Base-by-base conservation (phyloP, 1,284 basidiomycete species). In the Marasmius fiardii region DNA sequence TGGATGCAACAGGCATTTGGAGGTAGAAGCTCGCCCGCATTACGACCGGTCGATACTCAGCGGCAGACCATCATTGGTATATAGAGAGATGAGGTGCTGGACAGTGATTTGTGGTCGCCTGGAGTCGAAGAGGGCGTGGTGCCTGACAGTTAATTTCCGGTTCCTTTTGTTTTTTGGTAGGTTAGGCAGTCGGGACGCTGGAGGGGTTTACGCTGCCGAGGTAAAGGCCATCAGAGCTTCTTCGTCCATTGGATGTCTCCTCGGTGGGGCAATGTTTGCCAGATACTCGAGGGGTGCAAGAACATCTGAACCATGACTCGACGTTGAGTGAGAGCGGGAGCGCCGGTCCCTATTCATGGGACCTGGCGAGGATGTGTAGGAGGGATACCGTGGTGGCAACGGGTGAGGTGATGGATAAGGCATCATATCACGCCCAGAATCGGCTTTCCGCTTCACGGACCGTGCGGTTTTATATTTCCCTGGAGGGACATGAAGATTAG, bases 381-480 rank as follows among this genome's bases (percentile, higher is more conserved):
- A 49, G 12, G 47, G 47, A 49, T 49, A 49, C 12, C 28, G 28
- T 31, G 28, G 28, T 31, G 14, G 20, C 41, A 51, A 34, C 39
- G 20, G 21, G 31, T 54, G 34, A 6, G 41, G 28, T 50, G 43
- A 51, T 49, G 28, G 28, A 26, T 12, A 51, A 43, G 18, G 53
- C 56, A 28, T 51, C 58, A 53, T 61, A 52, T 31, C 41, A 59
- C 58, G 37, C 52, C 54, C 58, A 60, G 44, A 66, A 64, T 21
- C 70, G 69, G 69, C 65, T 56, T 68, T 67, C 53, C 71, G 70
- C 59, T 77, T 77, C 16, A 70, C 69, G 43, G 71, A 68, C 47
- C 88, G 82, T 8, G 88, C 87, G 60, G 85, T 85, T 59, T 73
- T 77, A 64, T 89, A 90, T 55, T 73, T 76, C 24, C 82, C 82